These are phyloP conservation scores for Podila verticillata DNA, from an alignment of 192 early-diverging fungal species.

Conservation along the genomic window DNA sequence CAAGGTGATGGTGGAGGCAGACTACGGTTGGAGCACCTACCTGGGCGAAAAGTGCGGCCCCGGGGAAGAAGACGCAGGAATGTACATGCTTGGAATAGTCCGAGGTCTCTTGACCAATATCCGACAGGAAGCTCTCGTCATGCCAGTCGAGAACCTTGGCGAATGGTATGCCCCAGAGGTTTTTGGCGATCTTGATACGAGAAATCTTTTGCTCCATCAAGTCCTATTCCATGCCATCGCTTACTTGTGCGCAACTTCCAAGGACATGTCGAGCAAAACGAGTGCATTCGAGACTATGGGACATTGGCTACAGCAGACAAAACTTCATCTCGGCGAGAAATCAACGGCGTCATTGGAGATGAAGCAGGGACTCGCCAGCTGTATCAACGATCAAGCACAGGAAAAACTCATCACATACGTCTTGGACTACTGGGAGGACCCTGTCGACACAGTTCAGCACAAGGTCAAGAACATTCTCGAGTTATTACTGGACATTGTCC, in stretches of 20 bases:
- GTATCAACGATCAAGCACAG: slow-evolving; percentile 45
- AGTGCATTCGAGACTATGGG: slow-evolving; percentile 81
- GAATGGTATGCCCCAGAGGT: slow-evolving; percentile 42
- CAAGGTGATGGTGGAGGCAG: slow-evolving; percentile 27
- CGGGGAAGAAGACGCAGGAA: slow-evolving; percentile 48
- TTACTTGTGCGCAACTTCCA: slow-evolving; percentile 68
- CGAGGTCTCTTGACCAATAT: slow-evolving; percentile 59
- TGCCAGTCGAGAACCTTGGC: slow-evolving; percentile 19
- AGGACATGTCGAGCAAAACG: slow-evolving; percentile 73
- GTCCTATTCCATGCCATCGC: slow-evolving; percentile 69
- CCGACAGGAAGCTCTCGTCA: slow-evolving; percentile 48
- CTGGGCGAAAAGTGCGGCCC: slow-evolving; percentile 44
- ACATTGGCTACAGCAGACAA: slow-evolving; percentile 72
- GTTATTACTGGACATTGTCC: slow-evolving; percentile 71
- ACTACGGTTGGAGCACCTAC: slow-evolving; percentile 48
- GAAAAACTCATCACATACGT: slow-evolving; percentile 77
- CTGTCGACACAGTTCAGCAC: slow-evolving; percentile 81
- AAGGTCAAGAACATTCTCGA: slow-evolving; percentile 78
- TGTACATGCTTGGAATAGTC: slow-evolving; percentile 56
- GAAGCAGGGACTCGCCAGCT: slow-evolving; percentile 29
- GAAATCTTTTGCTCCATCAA: slow-evolving; percentile 58
- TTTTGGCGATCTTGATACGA: slow-evolving; percentile 25
- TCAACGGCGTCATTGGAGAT: slow-evolving; percentile 26
- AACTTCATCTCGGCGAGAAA: slow-evolving; percentile 24
- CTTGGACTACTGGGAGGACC: slow-evolving; percentile 89